A percentile compares a stretch with the other conserved stretches of the same genome.
Evolutionary conservation across 169 alveolate genomes (phyloP).

Genomic region (Eimeria necatrix): DNA sequence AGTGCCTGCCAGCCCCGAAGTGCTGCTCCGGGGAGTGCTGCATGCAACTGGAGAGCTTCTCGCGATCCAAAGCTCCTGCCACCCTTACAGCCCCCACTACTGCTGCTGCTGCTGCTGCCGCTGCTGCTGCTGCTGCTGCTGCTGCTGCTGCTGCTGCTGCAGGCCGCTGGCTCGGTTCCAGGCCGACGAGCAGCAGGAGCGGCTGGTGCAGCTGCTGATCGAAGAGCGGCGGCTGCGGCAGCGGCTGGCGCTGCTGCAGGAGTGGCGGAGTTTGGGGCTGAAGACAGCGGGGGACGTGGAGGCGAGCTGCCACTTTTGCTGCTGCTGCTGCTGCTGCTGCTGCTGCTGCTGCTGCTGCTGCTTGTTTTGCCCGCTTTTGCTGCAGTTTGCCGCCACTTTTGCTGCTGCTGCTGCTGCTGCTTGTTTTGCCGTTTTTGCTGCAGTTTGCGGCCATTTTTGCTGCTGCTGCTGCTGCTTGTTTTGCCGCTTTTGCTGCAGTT

Average conservation of each 20-base stretch:
- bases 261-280: constrained; percentile 94
- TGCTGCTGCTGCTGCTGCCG: background rate
- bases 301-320: constrained; percentile 82
- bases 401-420: background rate
- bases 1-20: background rate
- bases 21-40: too few species aligned
- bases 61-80: too few species aligned
- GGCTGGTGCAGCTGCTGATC: constrained; percentile 90
- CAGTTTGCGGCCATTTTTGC: too few species aligned
- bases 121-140: background rate
- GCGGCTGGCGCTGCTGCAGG: constrained; percentile 91
- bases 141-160: background rate
- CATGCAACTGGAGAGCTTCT: too few species aligned
- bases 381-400: too few species aligned
- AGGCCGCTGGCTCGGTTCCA: constrained; percentile 94
- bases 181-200: constrained; percentile 93
- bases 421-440: too few species aligned
- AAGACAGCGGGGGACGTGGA: constrained; percentile 92
- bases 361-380: too few species aligned
- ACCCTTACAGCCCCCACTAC: background rate
- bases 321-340: too few species aligned
- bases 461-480: too few species aligned
- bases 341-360: too few species aligned
- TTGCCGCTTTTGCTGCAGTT: too few species aligned
- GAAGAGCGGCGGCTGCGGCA: constrained; percentile 92